Conservation (phyloP, 129 eudicot species). For the Centaurea solstitialis region DNA sequence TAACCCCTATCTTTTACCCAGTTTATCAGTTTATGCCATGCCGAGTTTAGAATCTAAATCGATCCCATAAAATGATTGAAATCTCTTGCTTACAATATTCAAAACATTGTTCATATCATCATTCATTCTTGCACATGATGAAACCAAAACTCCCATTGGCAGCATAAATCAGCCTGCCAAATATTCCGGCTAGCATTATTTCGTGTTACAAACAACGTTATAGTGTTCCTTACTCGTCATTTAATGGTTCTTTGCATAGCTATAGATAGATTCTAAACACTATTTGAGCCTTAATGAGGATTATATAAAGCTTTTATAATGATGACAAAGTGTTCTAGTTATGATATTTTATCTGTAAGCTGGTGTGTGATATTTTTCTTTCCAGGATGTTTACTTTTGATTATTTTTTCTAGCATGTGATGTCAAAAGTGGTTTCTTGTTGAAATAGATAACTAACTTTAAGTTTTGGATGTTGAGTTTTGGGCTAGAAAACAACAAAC, state of each 20-base stretch:
- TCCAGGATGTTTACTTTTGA: neutral
- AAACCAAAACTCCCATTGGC: neutral
- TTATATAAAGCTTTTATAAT: neutral
- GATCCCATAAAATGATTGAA: neutral
- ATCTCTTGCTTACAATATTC: neutral
- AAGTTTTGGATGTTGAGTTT: slow-evolving; percentile 13
- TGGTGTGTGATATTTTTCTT: neutral
- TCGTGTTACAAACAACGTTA: too few species aligned
- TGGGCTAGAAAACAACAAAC: slow-evolving; percentile 15
- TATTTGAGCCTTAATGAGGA: neutral
- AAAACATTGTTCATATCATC: neutral
- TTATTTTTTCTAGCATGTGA: slow-evolving; percentile 24
- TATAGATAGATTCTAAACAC: neutral
- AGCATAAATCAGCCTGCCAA: too few species aligned
- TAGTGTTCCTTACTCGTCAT: neutral
- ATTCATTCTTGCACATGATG: neutral
- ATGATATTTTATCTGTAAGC: neutral
- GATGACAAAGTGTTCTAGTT: neutral
- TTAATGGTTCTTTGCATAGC: neutral
- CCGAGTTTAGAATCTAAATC: neutral
- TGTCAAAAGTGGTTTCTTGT: slow-evolving; percentile 26
- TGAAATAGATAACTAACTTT: slow-evolving; percentile 1
- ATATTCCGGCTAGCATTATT: neutral
- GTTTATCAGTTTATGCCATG: neutral
- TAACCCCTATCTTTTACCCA: too few species aligned